Evolutionary conservation across 208 protist species (phyloP), one percentile per base, ranked within the genome.

Genomic region (Herpetomonas samuelpessoai): DNA sequence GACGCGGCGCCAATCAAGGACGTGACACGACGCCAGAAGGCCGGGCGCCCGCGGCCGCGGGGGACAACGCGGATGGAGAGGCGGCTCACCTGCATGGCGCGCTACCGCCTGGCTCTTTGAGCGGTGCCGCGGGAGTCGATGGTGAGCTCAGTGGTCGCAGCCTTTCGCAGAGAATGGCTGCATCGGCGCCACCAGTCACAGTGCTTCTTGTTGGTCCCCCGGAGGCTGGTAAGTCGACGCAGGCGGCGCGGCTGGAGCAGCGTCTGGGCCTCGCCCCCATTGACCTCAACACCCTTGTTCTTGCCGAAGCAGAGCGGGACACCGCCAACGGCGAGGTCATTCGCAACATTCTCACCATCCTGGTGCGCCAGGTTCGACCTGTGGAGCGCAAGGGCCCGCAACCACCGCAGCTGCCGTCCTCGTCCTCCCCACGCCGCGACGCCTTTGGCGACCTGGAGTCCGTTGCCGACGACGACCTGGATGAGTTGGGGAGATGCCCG

Each of bases 201-300:
- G 39, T 96, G 14, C 48, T 98, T 18, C 30, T 98, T 47, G 62
- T 85, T 16, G 92, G 92, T 0, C 88, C 92, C 6, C 84, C 92
- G 18, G 68, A 78, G 49, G 75, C 81, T 21, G 88, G 86, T 4
- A 95, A 95, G 62, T 85, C 86, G 9, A 81, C 73, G 2, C 65
- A 92, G 47, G 75, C 83, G 22, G 35, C 38, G 35, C 52, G 57
- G 48, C 75, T 96, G 26, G 21, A 59, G 19, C 9, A 74, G 24
- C 48, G 53, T 51, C 45, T 64, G 26, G 62, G 46, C 14, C 70
- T 72, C 44, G 51, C 47, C 47, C 31, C 57, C 16, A 50, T 93
- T 0, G 70, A 88, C 30, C 47, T 90, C 2, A 75, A 93, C 52
- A 62, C 70, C 18, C 70, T 93, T 47, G 49, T 92, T 16, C 52